Evolutionary conservation across 257 asterid genomes (phyloP), one percentile per base, ranked within the genome.

Genomic region (Haberlea rhodopensis): DNA sequence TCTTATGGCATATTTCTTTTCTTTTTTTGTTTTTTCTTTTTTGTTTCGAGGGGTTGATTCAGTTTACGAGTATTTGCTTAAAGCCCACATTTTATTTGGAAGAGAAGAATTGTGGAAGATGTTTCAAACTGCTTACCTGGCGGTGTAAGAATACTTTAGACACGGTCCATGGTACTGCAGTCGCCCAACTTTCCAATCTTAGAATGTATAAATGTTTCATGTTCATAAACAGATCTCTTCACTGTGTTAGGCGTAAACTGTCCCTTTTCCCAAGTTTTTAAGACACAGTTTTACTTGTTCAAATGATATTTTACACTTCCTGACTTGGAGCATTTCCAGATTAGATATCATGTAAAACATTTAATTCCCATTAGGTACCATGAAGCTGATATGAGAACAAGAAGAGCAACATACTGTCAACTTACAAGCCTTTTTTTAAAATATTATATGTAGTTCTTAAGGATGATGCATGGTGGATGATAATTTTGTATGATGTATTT

Each of bases 11-110:
- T n/a, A n/a, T n/a, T n/a, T n/a, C n/a, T n/a, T n/a, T n/a, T n/a
- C n/a, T n/a, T n/a, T n/a, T n/a, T n/a, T n/a, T n/a, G n/a, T n/a
- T n/a, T n/a, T n/a, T n/a, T n/a, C n/a, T n/a, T n/a, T n/a, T n/a
- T n/a, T n/a, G n/a, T n/a, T n/a, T n/a, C n/a, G n/a, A 90, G 99
- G 97, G 75, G 96, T 92, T 71, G 99, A 92, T 79, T 92, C 96
- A 5, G 87, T 92, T 78, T 92, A 92, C 28, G 99, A 92, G 76
- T 92, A 92, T 77, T 85, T 89, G 25, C 77, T 92, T 59, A 92
- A 92, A 79, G 96, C 96, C 55, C 88, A 92, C 82, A 73, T 89
- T 84, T 86, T 92, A 77, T 92, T 92, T 53, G 99, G 99, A 71
- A 85, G 77, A 80, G 99, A 89, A 63, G 99, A 92, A 71, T 74